Evolutionary conservation across 306 rosid genomes (phyloP).

Genomic region (Lablab purpureus): DNA sequence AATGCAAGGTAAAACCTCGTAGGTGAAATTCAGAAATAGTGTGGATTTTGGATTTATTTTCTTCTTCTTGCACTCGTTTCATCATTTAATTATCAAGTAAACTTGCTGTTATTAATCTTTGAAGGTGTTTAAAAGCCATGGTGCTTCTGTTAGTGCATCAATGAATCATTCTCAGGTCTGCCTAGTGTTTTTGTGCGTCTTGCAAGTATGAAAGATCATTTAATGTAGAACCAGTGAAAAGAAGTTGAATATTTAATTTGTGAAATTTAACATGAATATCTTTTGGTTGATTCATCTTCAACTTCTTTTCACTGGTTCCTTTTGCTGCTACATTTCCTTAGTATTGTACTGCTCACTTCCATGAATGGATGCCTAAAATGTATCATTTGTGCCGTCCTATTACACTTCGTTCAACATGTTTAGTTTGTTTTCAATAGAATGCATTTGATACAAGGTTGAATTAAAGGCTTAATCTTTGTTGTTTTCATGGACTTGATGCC

Average conservation of each 20-base stretch:
- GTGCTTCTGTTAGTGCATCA: constrained; percentile 82
- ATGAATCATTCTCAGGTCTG: constrained; percentile 88
- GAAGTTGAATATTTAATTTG: constrained; percentile 69
- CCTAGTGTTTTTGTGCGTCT: constrained; percentile 65
- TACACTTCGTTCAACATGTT: neutral
- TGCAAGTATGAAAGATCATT: constrained; percentile 59
- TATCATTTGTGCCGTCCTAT: constrained; percentile 35
- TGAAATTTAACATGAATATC: constrained; percentile 58
- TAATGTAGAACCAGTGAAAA: too few relatives aligned
- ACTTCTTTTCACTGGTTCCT: constrained; percentile 72
- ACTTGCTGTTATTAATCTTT: constrained; percentile 30
- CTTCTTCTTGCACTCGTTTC: constrained; percentile 24
- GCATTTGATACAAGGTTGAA: constrained; percentile 30
- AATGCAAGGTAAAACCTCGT: neutral
- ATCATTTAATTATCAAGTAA: constrained; percentile 6
- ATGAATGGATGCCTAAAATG: constrained; percentile 68
- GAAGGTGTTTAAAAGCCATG: constrained; percentile 84
- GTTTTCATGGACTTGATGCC: neutral
- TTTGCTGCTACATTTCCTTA: constrained; percentile 76
- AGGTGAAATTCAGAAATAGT: neutral
- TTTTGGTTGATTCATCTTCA: constrained; percentile 63
- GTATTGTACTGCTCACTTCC: constrained; percentile 72
- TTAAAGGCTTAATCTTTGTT: constrained; percentile 6
- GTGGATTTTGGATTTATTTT: neutral
- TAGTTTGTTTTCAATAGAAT: constrained; percentile 7